These are phyloP conservation scores for Yamadazyma sp. DNA, from an alignment of 805 yeast genomes.

Conservation along the genomic window DNA sequence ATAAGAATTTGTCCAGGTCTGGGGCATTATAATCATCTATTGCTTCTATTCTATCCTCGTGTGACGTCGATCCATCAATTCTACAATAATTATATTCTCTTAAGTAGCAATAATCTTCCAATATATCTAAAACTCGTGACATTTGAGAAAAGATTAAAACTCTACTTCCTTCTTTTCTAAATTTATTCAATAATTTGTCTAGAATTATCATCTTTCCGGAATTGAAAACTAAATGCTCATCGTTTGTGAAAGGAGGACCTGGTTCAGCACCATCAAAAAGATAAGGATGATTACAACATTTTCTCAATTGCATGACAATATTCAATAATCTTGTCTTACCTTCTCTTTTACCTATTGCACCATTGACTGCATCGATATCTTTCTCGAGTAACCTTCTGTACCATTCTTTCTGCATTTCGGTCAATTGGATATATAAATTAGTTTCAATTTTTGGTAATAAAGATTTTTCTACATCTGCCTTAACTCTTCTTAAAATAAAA, in stretches of 20 bases:
- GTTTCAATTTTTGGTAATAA: slow-evolving; percentile 87
- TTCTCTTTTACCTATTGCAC: slow-evolving; percentile 91
- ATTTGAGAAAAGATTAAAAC: slow-evolving; percentile 91
- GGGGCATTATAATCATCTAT: slow-evolving; percentile 90
- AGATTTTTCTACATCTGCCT: slow-evolving; percentile 89
- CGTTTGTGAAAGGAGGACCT: slow-evolving; percentile 96
- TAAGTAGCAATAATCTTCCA: slow-evolving; percentile 88
- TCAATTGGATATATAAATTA: slow-evolving; percentile 90
- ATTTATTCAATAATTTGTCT: slow-evolving; percentile 74
- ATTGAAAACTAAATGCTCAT: slow-evolving; percentile 87
- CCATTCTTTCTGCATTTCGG: slow-evolving; percentile 93
- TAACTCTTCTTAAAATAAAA: slow-evolving; percentile 82
- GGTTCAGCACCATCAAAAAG: slow-evolving; percentile 99
- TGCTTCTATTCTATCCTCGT: slow-evolving; percentile 88
- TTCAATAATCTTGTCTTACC: slow-evolving; percentile 87
- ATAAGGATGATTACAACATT: slow-evolving; percentile 97
- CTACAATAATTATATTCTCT: slow-evolving; percentile 85
- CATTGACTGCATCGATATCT: slow-evolving; percentile 95
- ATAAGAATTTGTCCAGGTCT: slow-evolving; percentile 76
- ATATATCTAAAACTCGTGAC: slow-evolving; percentile 84
- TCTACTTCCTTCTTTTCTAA: slow-evolving; percentile 76
- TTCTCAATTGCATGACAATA: slow-evolving; percentile 94
- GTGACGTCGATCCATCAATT: slow-evolving; percentile 91
- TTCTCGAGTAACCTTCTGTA: slow-evolving; percentile 84
- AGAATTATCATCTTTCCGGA: slow-evolving; percentile 88